phyloP scores from a whole-genome alignment of 352 stramenopile genomes.

The Hyaloperonospora brassicae region DNA sequence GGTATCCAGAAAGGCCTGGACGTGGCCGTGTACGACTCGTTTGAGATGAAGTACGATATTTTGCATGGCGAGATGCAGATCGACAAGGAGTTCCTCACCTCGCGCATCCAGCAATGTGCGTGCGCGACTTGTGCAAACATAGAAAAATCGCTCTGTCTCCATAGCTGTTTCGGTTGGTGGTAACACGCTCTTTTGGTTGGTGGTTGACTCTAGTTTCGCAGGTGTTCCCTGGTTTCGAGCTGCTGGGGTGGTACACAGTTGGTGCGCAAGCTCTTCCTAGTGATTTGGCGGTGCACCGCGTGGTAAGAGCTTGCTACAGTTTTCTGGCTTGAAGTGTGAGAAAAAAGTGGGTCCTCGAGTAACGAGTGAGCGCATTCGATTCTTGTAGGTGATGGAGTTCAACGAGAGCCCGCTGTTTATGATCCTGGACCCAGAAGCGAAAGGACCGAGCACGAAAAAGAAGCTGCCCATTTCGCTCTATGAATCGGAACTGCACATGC shows the following conservation, averaged over 20 bases:
- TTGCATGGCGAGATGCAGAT: slow-evolving; percentile 50
- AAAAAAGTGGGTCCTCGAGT: no score
- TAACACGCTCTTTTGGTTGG: background rate
- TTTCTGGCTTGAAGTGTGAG: background rate
- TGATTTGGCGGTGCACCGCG: slow-evolving; percentile 68
- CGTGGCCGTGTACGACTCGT: slow-evolving; percentile 81
- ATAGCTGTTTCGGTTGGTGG: slow-evolving; percentile 1
- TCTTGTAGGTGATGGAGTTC: slow-evolving; percentile 75
- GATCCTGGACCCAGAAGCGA: slow-evolving; percentile 58
- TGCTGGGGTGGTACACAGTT: slow-evolving; percentile 86
- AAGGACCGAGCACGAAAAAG: slow-evolving; percentile 65
- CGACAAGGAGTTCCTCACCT: slow-evolving; percentile 75
- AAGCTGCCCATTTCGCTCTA: slow-evolving; percentile 84
- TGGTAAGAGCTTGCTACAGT: slow-evolving; percentile 27
- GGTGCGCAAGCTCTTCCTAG: slow-evolving; percentile 57
- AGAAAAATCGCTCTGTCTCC: background rate
- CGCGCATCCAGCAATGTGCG: slow-evolving; percentile 75
- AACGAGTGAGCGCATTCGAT: background rate
- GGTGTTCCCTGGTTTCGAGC: slow-evolving; percentile 82
- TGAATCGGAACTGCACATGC: slow-evolving; percentile 81
- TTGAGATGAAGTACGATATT: slow-evolving; percentile 80
- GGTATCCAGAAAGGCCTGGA: slow-evolving; percentile 81
- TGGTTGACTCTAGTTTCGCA: slow-evolving; percentile 55
- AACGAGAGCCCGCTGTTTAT: slow-evolving; percentile 81
- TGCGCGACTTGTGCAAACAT: slow-evolving; percentile 1